Evolutionary conservation across 1,284 basidiomycete genomes (phyloP), one percentile per base, ranked within the genome.

Genomic region (Malassezia japonica): DNA sequence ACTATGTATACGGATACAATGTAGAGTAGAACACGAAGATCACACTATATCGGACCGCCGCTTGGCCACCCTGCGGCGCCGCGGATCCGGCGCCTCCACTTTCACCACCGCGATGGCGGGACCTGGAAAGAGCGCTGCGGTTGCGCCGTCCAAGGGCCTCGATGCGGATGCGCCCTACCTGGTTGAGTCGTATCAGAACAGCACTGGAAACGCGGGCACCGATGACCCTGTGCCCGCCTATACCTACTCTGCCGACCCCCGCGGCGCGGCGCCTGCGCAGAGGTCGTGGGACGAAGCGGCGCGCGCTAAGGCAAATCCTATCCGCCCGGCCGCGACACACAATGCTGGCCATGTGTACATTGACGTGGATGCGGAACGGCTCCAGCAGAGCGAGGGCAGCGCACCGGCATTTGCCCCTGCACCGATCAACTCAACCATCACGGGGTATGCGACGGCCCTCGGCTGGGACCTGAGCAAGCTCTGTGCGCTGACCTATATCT

Each of bases 211-310:
- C 28, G 15, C 15, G 2, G 18, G 34, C 2, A 2, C 23, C 0
- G 9, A 8, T n/a, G 38, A 40, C 12, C 38, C 12, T 6, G 33
- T 34, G 2, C 51, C 51, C 0, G 23, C 34, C 1, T 54, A 48
- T n/a, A 42, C 51, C 10, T 54, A 54, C 23, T 16, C 39, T 6
- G 32, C 13, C 1, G 24, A 37, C 16, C 40, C 38, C 6, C 18
- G 33, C 1, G 31, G 32, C 18, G 31, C 13, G 4, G 25, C n/a
- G 20, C n/a, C 20, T 7, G 10, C 23, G 8, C 24, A 6, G 2
- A 32, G 51, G 15, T 48, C 51, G 6, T 54, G 51, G 51, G 51
- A 54, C 21, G 51, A 54, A 9, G 51, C 51, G 18, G 39, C 51
- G 13, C 46, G 51, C 9, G 51, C 46, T 3, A 40, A 46, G 35